Conservation (phyloP, 768 basidiomycete genomes). For the Infundibulicybe gibba region DNA sequence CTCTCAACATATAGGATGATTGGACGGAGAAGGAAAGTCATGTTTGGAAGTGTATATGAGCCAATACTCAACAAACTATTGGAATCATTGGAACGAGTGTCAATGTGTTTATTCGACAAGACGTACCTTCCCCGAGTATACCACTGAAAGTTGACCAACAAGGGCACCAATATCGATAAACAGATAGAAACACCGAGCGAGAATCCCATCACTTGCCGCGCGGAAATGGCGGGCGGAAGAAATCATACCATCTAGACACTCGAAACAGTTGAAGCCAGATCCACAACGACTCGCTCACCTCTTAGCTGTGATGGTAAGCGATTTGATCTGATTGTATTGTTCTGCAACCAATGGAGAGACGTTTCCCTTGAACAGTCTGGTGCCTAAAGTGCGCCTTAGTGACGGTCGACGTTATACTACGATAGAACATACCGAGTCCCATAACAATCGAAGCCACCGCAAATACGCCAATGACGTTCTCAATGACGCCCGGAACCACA, state of each 20-base stretch:
- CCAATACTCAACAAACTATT: slow-evolving; percentile 66
- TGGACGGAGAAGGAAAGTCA: slow-evolving; percentile 58
- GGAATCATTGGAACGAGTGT: too few species aligned
- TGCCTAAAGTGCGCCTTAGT: too few species aligned
- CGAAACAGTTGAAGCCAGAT: too few species aligned
- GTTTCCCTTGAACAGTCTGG: slow-evolving; percentile 74
- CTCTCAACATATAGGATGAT: too few species aligned
- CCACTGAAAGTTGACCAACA: slow-evolving; percentile 65
- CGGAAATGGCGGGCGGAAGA: slow-evolving; percentile 10
- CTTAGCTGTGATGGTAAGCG: slow-evolving; percentile 45
- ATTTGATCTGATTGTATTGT: slow-evolving; percentile 54
- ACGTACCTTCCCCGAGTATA: slow-evolving; percentile 57
- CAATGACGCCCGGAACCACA: too few species aligned
- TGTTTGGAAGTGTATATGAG: slow-evolving; percentile 62
- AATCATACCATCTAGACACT: slow-evolving; percentile 67
- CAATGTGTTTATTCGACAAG: neutral
- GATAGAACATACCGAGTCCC: slow-evolving; percentile 40
- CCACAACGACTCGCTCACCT: slow-evolving; percentile 68
- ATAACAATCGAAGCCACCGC: slow-evolving; percentile 59
- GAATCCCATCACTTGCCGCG: neutral
- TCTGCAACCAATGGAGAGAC: slow-evolving; percentile 73
- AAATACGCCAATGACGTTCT: slow-evolving; percentile 56
- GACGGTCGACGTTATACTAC: too few species aligned
- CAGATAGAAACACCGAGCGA: too few species aligned
- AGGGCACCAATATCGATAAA: slow-evolving; percentile 72